Conservation (phyloP, 2,329 filamentous ascomycete genomes). For the Botrytis pseudocinerea region DNA sequence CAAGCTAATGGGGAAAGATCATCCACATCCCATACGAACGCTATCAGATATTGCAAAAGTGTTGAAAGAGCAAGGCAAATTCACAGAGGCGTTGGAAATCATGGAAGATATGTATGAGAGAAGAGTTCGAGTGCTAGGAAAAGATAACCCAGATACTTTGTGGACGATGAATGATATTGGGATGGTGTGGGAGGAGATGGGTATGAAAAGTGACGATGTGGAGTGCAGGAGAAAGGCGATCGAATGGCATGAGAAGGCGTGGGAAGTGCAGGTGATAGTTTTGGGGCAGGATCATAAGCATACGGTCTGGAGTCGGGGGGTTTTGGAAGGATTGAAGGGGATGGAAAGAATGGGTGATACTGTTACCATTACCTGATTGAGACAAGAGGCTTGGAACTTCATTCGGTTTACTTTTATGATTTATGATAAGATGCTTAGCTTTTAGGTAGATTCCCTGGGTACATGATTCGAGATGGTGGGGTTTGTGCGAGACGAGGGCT, state of each 20-base stretch:
- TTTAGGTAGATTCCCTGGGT: no score
- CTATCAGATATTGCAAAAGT: slow-evolving; percentile 9
- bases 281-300: background rate
- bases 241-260: background rate
- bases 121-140: slow-evolving; percentile 3
- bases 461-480: background rate
- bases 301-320: background rate
- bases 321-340: background rate
- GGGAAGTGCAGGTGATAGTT: background rate
- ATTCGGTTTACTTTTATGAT: no score
- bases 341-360: background rate
- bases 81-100: slow-evolving; percentile 15
- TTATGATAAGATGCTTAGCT: no score
- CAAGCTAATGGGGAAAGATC: slow-evolving; percentile 9
- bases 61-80: slow-evolving; percentile 8
- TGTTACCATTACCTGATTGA: background rate
- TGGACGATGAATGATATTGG: slow-evolving; percentile 23
- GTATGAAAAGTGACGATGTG: background rate
- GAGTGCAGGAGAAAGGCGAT: background rate
- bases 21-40: slow-evolving; percentile 12
- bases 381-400: fast-evolving
- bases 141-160: slow-evolving; percentile 15
- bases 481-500: background rate
- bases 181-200: slow-evolving; percentile 1
- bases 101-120: slow-evolving; percentile 11